These are phyloP conservation scores for Picea glauca DNA, from an alignment of 75 land plant genomes.

Conservation along the genomic window DNA sequence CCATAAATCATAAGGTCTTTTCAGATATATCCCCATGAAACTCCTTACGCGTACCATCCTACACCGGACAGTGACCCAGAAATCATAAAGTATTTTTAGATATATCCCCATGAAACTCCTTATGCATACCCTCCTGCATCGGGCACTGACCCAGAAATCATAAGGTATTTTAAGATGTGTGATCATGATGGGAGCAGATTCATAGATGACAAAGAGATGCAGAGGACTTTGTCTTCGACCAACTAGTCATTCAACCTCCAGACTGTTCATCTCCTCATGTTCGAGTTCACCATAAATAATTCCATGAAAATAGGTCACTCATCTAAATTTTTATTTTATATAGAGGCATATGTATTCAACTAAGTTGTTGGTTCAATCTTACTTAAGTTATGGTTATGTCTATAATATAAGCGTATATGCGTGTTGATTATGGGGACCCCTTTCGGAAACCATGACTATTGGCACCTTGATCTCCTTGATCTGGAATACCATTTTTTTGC, in stretches of 20 bases:
- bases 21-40: slow-evolving; percentile 23
- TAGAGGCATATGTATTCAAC: neutral
- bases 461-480: neutral
- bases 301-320: slow-evolving; percentile 60
- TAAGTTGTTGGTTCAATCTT: neutral
- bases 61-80: slow-evolving; percentile 87
- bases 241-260: slow-evolving; percentile 69
- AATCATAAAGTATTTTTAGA: slow-evolving; percentile 58
- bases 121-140: slow-evolving; percentile 50
- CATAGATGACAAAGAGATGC: slow-evolving; percentile 86
- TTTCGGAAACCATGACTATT: neutral
- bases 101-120: slow-evolving; percentile 19
- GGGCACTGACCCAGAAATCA: slow-evolving; percentile 77
- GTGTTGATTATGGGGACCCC: neutral
- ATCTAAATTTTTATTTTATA: neutral
- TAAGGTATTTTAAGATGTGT: slow-evolving; percentile 47
- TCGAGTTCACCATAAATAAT: slow-evolving; percentile 46
- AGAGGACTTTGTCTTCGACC: slow-evolving; percentile 47
- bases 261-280: slow-evolving; percentile 84
- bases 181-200: slow-evolving; percentile 80
- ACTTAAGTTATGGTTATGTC: neutral
- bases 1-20: slow-evolving; percentile 67
- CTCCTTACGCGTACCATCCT: slow-evolving; percentile 30
- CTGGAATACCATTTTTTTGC: too few species aligned
- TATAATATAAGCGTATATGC: neutral